Evolutionary conservation across 495 filamentous ascomycete genomes (phyloP).

Genomic region (Bacidia gigantensis): DNA sequence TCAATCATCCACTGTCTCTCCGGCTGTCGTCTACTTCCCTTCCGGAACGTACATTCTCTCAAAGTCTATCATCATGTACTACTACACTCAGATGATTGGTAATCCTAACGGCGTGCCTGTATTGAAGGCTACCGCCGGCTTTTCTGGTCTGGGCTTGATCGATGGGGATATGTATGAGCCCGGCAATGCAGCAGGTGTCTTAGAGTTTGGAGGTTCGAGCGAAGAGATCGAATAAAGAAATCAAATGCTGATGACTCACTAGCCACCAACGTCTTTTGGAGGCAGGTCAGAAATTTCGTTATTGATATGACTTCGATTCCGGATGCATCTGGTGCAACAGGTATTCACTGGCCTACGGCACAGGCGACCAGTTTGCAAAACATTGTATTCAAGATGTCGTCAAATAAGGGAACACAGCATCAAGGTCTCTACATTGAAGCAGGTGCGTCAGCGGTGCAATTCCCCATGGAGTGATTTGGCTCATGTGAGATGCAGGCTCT

Average conservation of each 20-base stretch:
- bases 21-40: constrained; percentile 51
- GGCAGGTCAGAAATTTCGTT: constrained; percentile 65
- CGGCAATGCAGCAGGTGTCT: constrained; percentile 17
- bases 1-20: constrained; percentile 37
- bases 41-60: constrained; percentile 49
- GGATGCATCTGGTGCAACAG: constrained; percentile 35
- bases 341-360: constrained; percentile 66
- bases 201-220: constrained; percentile 30
- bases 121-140: constrained; percentile 50
- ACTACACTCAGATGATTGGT: constrained; percentile 56
- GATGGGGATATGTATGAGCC: constrained; percentile 51
- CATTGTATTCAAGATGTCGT: constrained; percentile 55
- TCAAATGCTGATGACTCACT: background rate
- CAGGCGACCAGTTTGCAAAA: constrained; percentile 70
- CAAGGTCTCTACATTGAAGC: constrained; percentile 65
- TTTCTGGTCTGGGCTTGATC: constrained; percentile 49
- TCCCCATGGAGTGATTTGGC: background rate
- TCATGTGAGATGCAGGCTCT: constrained; percentile 32
- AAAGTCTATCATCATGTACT: constrained; percentile 41
- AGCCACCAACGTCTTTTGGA: constrained; percentile 60
- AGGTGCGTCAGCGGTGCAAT: constrained; percentile 28
- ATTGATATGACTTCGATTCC: constrained; percentile 57
- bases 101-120: constrained; percentile 50
- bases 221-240: background rate
- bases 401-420: constrained; percentile 44